Base-by-base conservation (phyloP, 2,329 filamentous ascomycete genomes). In the Sporothrix euskadiensis region DNA sequence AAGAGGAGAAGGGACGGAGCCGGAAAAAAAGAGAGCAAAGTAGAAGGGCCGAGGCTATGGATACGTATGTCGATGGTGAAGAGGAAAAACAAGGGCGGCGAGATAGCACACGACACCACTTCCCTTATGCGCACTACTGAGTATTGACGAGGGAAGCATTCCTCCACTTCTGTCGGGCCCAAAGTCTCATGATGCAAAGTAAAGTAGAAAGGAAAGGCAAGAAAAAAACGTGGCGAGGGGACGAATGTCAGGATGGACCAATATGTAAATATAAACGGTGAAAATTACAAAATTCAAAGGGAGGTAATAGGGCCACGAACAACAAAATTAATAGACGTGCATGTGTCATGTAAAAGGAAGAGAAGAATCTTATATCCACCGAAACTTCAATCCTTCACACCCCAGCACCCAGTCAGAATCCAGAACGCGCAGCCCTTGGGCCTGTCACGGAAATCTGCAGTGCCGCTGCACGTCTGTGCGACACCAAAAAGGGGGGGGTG, bases 401-500 rank as follows among this genome's bases (percentile, higher is more conserved):
- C 14, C 44, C 44, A 30, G 32, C 3, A 32, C 35, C 30, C 3
- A 19, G 14, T n/a, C n/a, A 65, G 39, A 44, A 49, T 19, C 22
- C 52, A 26, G 8, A 26, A 14, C 12, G 30, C 3, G 4, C 22
- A 57, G 54, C 26, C 4, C 22, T 30, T 4, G n/a, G n/a, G 2
- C 26, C 35, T 44, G 10, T 26, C 59, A 26, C 35, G 61, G 39
- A 39, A 65, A 14, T 65, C 32, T 61, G 57, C 57, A 61, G 16
- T 39, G 56, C 56, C 56, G 56, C 56, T 59, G 57, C 57, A 61
- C 19, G 41, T 47, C 41, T 10, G 61, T 66, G 39, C 63, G 12
- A 49, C 39, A 26, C n/a, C 39, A 19, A 41, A 6, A 12, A 26
- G 16, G 14, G 9, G 39, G 39, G 35, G 16, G 41, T 47, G 39